Evolutionary conservation across 2,329 filamentous ascomycete species (phyloP).

Genomic region (Elsinoe arachidis): DNA sequence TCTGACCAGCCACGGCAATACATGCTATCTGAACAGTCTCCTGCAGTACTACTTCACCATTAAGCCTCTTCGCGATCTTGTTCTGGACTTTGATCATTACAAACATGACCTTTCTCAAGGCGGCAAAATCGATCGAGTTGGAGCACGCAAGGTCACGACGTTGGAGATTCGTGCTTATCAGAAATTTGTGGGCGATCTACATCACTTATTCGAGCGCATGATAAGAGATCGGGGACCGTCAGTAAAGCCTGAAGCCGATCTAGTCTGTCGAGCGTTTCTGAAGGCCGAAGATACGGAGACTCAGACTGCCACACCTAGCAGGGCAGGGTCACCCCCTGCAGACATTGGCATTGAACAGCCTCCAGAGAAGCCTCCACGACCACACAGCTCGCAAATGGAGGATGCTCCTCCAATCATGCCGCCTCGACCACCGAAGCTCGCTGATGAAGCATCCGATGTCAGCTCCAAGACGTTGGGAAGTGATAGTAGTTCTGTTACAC

Average conservation of each 20-base stretch:
- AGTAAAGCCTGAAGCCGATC: slow-evolving; percentile 28
- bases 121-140: slow-evolving; percentile 61
- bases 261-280: slow-evolving; percentile 30
- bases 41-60: slow-evolving; percentile 93
- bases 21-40: slow-evolving; percentile 94
- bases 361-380: slow-evolving; percentile 2
- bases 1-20: slow-evolving; percentile 89
- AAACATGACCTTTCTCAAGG: slow-evolving; percentile 58
- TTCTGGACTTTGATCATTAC: slow-evolving; percentile 65
- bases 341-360: slow-evolving; percentile 11
- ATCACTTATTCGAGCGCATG: slow-evolving; percentile 30
- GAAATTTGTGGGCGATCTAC: slow-evolving; percentile 27
- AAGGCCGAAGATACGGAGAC: slow-evolving; percentile 12
- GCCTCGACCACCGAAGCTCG: not conserved
- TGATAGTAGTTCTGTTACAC: not conserved
- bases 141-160: slow-evolving; percentile 53
- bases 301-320: slow-evolving; percentile 4
- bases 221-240: slow-evolving; percentile 23
- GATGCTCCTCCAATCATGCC: not conserved
- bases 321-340: slow-evolving; percentile 7
- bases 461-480: not conserved
- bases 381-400: not conserved
- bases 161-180: slow-evolving; percentile 29
- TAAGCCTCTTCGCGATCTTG: slow-evolving; percentile 67
- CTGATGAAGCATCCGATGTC: not conserved